Evolutionary conservation across 2,329 filamentous ascomycete genomes (phyloP).

Genomic region (Fusarium pininemorale): DNA sequence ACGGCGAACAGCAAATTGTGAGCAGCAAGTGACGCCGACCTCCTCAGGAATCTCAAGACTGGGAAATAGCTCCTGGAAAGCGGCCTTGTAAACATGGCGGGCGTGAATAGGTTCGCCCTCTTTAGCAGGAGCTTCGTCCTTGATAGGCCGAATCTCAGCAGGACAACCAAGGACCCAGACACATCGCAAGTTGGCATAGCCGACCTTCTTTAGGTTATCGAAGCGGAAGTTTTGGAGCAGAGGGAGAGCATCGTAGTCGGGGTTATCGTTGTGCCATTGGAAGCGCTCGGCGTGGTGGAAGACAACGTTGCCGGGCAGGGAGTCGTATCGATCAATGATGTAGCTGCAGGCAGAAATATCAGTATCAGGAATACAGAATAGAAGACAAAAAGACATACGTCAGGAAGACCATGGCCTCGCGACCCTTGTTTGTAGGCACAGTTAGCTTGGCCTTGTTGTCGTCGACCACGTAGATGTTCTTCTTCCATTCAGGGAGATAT

Average conservation of each 20-base stretch:
- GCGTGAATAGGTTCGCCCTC: constrained; percentile 48
- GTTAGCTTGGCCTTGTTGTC: constrained; percentile 57
- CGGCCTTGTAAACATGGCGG: constrained; percentile 53
- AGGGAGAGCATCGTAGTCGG: constrained; percentile 63
- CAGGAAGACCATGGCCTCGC: constrained; percentile 63
- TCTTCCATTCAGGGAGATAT: constrained; percentile 57
- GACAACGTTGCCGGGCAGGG: constrained; percentile 54
- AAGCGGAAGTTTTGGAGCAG: constrained; percentile 59
- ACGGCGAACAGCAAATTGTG: constrained; percentile 70
- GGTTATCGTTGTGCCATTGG: constrained; percentile 64
- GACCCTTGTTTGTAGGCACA: constrained; percentile 60
- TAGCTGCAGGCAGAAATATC: constrained; percentile 45
- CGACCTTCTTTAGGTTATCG: constrained; percentile 60
- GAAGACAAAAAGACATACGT: constrained; percentile 45
- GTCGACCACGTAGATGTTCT: constrained; percentile 65
- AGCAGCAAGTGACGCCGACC: constrained; percentile 69
- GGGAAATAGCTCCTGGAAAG: constrained; percentile 55
- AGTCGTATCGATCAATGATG: constrained; percentile 60
- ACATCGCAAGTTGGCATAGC: constrained; percentile 70
- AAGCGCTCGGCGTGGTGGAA: constrained; percentile 60
- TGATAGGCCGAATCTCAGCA: constrained; percentile 54
- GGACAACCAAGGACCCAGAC: constrained; percentile 67
- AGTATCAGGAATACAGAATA: neutral
- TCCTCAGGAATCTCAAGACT: constrained; percentile 55
- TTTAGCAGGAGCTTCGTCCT: constrained; percentile 49